Percentiles rank a stretch among this genome's conserved stretches.
phyloP scores from a whole-genome alignment of 768 basidiomycete species.

The Cyathus striatus region DNA sequence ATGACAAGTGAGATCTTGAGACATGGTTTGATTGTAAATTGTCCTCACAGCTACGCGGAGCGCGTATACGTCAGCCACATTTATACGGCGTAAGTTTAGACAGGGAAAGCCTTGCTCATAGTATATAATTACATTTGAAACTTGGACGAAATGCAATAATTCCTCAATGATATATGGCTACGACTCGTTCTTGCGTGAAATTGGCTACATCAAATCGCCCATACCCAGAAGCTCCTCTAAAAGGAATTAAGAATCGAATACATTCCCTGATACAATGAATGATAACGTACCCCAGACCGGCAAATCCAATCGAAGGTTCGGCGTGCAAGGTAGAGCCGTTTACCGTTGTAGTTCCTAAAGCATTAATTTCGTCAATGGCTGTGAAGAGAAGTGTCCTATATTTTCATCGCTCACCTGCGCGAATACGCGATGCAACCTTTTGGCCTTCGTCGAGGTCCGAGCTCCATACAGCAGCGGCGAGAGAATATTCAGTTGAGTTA shows the following conservation, averaged over 20 bases:
- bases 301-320: slow-evolving; percentile 29
- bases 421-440: slow-evolving; percentile 40
- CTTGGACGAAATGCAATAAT: too few relatives aligned
- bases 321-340: slow-evolving; percentile 49
- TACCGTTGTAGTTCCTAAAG: slow-evolving; percentile 44
- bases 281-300: slow-evolving; percentile 42
- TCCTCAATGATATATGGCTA: slow-evolving; percentile 40
- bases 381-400: background rate
- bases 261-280: background rate
- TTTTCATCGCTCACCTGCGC: slow-evolving; percentile 40
- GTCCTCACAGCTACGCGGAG: too few relatives aligned
- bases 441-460: slow-evolving; percentile 36
- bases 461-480: slow-evolving; percentile 51
- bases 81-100: too few relatives aligned
- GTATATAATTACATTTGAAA: too few relatives aligned
- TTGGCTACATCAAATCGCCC: slow-evolving; percentile 46
- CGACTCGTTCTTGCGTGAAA: slow-evolving; percentile 40
- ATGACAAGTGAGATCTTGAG: too few relatives aligned
- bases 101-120: too few relatives aligned
- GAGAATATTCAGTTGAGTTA: slow-evolving; percentile 47
- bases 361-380: background rate
- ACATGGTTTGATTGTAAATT: too few relatives aligned
- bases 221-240: slow-evolving; percentile 42
- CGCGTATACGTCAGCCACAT: too few relatives aligned
- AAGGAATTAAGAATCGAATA: background rate